Base-by-base conservation (phyloP, 371 early-diverging fungal species). In the Parasitella parasitica region DNA sequence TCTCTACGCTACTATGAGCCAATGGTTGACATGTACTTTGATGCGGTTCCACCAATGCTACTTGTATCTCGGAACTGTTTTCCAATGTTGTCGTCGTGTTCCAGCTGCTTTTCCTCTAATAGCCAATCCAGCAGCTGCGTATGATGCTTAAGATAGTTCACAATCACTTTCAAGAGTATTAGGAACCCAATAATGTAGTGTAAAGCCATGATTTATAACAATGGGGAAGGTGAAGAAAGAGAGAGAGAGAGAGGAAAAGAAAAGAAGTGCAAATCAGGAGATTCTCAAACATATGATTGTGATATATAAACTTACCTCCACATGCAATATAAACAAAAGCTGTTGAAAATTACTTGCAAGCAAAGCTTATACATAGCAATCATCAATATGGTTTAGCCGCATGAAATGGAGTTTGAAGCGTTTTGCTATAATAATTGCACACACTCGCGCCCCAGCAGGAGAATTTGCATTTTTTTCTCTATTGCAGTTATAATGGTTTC, bases 171-270 rank as follows among this genome's bases (percentile, higher is more conserved):
- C 12, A 59, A 30, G 18, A 59, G 38, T 26, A 59, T 51, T 22
- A 59, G 28, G 30, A 59, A 59, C 15, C 15, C 51, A 37, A 59
- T 59, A 59, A 59, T 59, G 22, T 59, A 59, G 38, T 59, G 51
- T 26, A 59, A 38, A 9, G 59, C 27, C 59, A 59, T 59, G 1
- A 5, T 37, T 3, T 35, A n/a, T n/a, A 9, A 41, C n/a, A n/a
- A 37, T 28, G 28, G 43, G 12, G 5, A 12, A 6, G 18, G 11
- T 24, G 12, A 43, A 30, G 15, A 13, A 43, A 32, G 32, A 26
- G 41, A 28, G 18, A 49, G 37, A 36, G 22, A 35, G 16, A 58
- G 12, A 50, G 16, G 27, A 27, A 38, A 37, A 49, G 27, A 36
- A 2, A 37, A 11, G 18, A 41, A 7, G 35, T 1, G 1, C 6